Conservation (phyloP, 768 basidiomycete species). For the Phylloporus arenicola region DNA sequence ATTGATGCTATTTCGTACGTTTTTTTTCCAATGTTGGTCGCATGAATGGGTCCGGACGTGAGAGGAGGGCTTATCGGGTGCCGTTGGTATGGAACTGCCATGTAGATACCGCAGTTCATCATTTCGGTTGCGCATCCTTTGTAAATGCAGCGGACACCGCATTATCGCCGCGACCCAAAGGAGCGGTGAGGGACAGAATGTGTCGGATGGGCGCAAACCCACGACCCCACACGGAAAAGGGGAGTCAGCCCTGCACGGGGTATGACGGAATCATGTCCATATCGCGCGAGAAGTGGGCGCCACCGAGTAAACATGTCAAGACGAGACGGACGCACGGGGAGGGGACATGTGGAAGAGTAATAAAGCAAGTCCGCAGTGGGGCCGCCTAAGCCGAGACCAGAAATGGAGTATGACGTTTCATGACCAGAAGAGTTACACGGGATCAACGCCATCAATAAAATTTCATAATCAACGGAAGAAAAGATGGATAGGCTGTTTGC, state of each 20-base stretch:
- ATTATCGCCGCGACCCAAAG: background rate
- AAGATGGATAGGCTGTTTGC: no score
- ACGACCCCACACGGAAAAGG: background rate
- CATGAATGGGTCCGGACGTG: background rate
- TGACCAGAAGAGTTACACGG: no score
- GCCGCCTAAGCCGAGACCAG: conserved; percentile 12
- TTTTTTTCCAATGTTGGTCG: background rate
- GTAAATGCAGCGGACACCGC: background rate
- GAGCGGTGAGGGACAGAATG: background rate
- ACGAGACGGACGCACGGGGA: no score
- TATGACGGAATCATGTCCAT: background rate
- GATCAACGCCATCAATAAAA: conserved; percentile 30
- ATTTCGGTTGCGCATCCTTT: no score
- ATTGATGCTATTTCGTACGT: conserved; percentile 8
- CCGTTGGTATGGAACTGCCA: background rate
- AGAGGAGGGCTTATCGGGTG: background rate
- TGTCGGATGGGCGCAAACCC: conserved; percentile 1
- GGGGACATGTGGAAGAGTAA: background rate
- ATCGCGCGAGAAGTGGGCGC: background rate
- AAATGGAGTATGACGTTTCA: conserved; percentile 12
- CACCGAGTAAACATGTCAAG: background rate
- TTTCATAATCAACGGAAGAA: conserved; percentile 21
- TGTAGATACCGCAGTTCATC: background rate
- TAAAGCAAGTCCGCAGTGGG: conserved; percentile 22
- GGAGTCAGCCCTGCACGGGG: background rate